Evolutionary conservation across 345 rosid species (phyloP), one percentile per base, ranked within the genome.

Genomic region (Salix arbutifolia): DNA sequence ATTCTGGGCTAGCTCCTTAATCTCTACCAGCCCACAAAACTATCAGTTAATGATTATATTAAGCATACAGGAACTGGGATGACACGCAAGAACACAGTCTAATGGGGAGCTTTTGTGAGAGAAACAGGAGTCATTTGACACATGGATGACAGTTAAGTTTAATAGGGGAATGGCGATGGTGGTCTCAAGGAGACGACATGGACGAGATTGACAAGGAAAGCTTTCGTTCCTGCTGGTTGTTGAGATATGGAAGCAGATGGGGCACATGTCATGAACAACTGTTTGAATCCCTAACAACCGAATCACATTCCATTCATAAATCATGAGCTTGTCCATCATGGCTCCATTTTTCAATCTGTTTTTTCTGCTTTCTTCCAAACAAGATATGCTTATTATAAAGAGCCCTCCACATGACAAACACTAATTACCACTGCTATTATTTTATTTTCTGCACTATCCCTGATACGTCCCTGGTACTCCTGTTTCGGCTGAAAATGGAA

Each of bases 201-300:
- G 2, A 73, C 33, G 78, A 74, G 23, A 4, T 23, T 10, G 83
- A 77, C 75, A 83, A 69, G 71, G 60, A 80, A 76, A 60, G 75
- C 60, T 69, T 69, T 76, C 67, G 73, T 70, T 37, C 76, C 60
- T 81, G 77, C 52, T 74, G 71, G 82, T 74, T 79, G 80, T 60
- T 79, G 78, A 71, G 83, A 77, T 66, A 70, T 67, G 62, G 74
- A 33, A 35, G 52, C 70, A 64, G 76, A 74, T 77, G 74, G 69
- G 38, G 77, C 84, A 81, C 84, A 78, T 83, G 75, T 53, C 31
- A 28, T 35, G 26, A 78, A 33, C 37, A 70, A 67, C 71, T 38
- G 40, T 23, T 40, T 33, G 79, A 74, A 83, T 80, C 72, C 7
- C 71, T 48, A 60, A 60, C 77, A 18, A 67, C 69, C 73, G 28